Evolutionary conservation across 148 eudicot species (phyloP).

Genomic region (Cornus florida): DNA sequence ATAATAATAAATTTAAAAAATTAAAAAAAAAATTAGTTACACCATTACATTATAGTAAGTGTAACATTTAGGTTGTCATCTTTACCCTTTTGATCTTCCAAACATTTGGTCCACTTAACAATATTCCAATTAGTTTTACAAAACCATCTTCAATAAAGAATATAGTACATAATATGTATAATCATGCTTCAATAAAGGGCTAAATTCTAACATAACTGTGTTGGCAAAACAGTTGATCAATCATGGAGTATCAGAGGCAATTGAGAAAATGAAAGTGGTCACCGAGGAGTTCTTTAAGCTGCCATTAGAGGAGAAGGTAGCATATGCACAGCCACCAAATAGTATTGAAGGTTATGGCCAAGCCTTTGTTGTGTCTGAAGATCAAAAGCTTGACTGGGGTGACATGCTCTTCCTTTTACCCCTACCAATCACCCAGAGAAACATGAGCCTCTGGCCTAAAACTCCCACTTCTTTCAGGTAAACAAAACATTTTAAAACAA

Average conservation of each 20-base stretch:
- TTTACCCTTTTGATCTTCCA: too few relatives aligned
- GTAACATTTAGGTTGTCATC: too few relatives aligned
- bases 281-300: conserved; percentile 28
- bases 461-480: conserved; percentile 33
- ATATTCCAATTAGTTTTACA: too few relatives aligned
- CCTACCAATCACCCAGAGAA: conserved; percentile 15
- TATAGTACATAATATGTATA: too few relatives aligned
- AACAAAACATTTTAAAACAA: not conserved
- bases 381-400: conserved; percentile 40
- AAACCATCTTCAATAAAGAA: too few relatives aligned
- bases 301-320: conserved; percentile 33
- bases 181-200: too few relatives aligned
- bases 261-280: conserved; percentile 31
- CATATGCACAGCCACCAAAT: conserved; percentile 18
- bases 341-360: conserved; percentile 36
- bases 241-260: conserved; percentile 24
- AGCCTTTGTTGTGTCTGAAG: conserved; percentile 31
- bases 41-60: too few relatives aligned
- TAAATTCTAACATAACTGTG: not conserved
- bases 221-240: conserved; percentile 28
- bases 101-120: too few relatives aligned
- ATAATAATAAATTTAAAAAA: too few relatives aligned
- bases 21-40: too few relatives aligned
- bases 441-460: conserved; percentile 28
- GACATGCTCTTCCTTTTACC: conserved; percentile 23